Evolutionary conservation across 257 asterid species (phyloP).

Genomic region (Lycium barbarum): DNA sequence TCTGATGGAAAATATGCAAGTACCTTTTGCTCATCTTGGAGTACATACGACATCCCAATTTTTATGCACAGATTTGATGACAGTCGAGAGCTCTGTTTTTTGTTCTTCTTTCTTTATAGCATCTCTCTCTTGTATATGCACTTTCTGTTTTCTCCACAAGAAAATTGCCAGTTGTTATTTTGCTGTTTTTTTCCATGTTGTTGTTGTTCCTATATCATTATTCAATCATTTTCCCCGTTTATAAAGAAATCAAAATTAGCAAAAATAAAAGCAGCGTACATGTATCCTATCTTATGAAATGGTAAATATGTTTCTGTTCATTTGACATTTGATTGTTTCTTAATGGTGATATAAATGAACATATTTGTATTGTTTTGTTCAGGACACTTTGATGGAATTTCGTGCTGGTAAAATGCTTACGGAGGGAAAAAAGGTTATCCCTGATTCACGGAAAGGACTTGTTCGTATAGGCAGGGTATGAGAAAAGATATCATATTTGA

Average conservation of each 20-base stretch:
- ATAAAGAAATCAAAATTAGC: slow-evolving; percentile 4
- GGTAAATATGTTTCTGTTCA: not conserved
- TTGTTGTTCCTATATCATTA: not conserved
- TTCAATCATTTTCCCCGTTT: not conserved
- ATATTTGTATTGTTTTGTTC: slow-evolving; percentile 34
- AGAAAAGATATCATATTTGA: slow-evolving; percentile 24
- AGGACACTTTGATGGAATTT: slow-evolving; percentile 81
- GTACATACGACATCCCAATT: slow-evolving; percentile 22
- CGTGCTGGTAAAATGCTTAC: slow-evolving; percentile 96
- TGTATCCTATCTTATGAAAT: not conserved
- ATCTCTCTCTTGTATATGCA: slow-evolving; percentile 13
- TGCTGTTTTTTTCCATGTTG: not conserved
- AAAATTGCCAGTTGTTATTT: slow-evolving; percentile 1
- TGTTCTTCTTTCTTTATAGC: not conserved
- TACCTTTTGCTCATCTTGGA: slow-evolving; percentile 14
- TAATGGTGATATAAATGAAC: slow-evolving; percentile 18
- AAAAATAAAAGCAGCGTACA: not conserved
- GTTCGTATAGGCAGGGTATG: slow-evolving; percentile 92
- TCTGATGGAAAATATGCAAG: slow-evolving; percentile 20
- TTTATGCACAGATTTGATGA: not conserved
- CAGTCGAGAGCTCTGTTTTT: not conserved
- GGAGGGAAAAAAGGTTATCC: slow-evolving; percentile 79
- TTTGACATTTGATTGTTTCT: slow-evolving; percentile 11
- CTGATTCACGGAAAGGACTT: slow-evolving; percentile 94
- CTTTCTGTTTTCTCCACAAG: not conserved